Conservation (phyloP, 2,329 filamentous ascomycete genomes). For the Alternaria metachromatica region DNA sequence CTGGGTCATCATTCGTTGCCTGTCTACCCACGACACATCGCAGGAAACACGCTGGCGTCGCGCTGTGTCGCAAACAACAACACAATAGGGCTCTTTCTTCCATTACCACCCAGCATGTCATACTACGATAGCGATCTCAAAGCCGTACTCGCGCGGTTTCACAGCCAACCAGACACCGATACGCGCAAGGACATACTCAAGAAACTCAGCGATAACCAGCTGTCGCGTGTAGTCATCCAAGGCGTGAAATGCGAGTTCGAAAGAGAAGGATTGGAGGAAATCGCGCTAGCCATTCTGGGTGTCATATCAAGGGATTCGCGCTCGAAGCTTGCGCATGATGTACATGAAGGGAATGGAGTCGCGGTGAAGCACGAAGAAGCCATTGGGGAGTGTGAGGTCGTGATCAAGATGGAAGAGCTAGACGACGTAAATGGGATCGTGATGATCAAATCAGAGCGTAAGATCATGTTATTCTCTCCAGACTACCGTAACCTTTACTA, state of each 20-base stretch:
- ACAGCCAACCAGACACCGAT: neutral
- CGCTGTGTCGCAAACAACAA: neutral
- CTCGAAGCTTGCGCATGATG: neutral
- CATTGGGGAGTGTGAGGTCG: neutral
- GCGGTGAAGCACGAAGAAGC: neutral
- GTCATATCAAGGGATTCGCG: neutral
- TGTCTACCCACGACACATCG: neutral
- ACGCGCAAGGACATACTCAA: neutral
- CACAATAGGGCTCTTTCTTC: neutral
- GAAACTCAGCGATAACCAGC: neutral
- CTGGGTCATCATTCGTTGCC: neutral
- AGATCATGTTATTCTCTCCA: fast-evolving
- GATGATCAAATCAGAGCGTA: fast-evolving
- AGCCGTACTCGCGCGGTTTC: neutral
- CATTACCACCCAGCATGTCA: neutral
- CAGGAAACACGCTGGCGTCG: neutral
- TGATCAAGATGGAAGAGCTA: neutral
- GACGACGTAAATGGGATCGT: neutral
- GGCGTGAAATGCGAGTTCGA: neutral
- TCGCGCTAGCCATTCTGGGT: neutral
- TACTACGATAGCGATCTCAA: neutral
- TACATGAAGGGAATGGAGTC: neutral
- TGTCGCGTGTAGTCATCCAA: neutral
- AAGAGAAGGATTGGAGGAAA: neutral
- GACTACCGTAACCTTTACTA: neutral